Evolutionary conservation across 495 filamentous ascomycete genomes (phyloP).

Genomic region (Thermochaetoides thermophila): DNA sequence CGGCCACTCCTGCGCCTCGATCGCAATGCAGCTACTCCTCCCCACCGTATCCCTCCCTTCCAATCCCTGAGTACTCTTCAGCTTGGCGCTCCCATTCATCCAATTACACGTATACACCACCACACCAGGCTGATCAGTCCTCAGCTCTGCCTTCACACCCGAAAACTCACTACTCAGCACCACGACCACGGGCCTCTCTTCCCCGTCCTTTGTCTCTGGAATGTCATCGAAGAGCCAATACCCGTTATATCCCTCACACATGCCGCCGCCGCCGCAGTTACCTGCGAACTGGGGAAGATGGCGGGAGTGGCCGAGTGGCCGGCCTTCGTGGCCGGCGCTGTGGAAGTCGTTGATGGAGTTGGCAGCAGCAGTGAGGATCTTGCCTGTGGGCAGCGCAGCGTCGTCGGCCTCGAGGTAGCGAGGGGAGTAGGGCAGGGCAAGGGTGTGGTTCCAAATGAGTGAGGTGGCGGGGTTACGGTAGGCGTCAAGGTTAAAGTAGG

Average conservation of each 20-base stretch:
- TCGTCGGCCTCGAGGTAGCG: constrained; percentile 55
- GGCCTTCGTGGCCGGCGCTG: constrained; percentile 37
- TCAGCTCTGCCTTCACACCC: constrained; percentile 57
- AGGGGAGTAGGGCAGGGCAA: constrained; percentile 56
- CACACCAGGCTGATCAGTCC: constrained; percentile 53
- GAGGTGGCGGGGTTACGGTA: constrained; percentile 45
- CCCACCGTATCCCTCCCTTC: constrained; percentile 33
- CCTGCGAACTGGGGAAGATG: constrained; percentile 39
- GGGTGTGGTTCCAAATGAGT: constrained; percentile 52
- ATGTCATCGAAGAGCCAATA: constrained; percentile 57
- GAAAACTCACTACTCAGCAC: constrained; percentile 41
- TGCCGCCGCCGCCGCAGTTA: constrained; percentile 47
- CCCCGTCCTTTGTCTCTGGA: constrained; percentile 37
- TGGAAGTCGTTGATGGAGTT: constrained; percentile 59
- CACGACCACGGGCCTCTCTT: constrained; percentile 44
- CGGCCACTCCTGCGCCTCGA: constrained; percentile 55
- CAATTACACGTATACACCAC: constrained; percentile 62
- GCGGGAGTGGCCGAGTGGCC: constrained; percentile 53
- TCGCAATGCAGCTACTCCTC: constrained; percentile 44
- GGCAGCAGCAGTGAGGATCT: constrained; percentile 42
- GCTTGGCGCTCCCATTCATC: constrained; percentile 43
- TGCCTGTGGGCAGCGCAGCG: constrained; percentile 58
- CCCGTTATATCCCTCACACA: constrained; percentile 68
- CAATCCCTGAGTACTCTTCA: constrained; percentile 52
- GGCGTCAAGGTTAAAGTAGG: constrained; percentile 80